A percentile compares a stretch with the other conserved stretches of the same genome.
These are phyloP conservation scores for Suillus subalutaceus DNA, from an alignment of 768 basidiomycete genomes.

Conservation along the genomic window DNA sequence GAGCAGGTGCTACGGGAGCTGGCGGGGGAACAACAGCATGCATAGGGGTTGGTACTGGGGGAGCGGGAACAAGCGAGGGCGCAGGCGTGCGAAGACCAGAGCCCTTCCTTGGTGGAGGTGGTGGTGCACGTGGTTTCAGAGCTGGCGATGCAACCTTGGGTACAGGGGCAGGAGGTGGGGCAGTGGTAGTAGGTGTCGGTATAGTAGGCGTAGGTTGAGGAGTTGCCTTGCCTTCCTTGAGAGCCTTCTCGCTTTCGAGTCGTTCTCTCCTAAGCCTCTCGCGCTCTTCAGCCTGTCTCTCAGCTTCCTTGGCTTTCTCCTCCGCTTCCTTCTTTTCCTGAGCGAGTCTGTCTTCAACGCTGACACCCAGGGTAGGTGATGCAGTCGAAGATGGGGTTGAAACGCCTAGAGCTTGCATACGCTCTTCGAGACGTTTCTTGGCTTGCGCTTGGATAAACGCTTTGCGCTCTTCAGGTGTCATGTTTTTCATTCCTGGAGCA, in stretches of 20 bases:
- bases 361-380: conserved; percentile 66
- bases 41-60: conserved; percentile 30
- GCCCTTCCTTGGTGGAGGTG: conserved; percentile 37
- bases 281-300: conserved; percentile 79
- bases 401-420: conserved; percentile 85
- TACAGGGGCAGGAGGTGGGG: conserved; percentile 46
- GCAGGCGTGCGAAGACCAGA: conserved; percentile 15
- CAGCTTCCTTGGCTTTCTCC: conserved; percentile 77
- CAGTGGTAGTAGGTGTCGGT: conserved; percentile 44
- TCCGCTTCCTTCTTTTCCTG: conserved; percentile 91
- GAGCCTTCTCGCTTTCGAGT: conserved; percentile 72
- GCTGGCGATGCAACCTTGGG: conserved; percentile 35
- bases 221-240: conserved; percentile 50
- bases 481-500: conserved; percentile 62
- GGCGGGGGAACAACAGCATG: conserved; percentile 19
- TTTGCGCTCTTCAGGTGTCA: conserved; percentile 83
- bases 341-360: conserved; percentile 82
- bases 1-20: conserved; percentile 28
- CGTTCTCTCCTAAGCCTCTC: conserved; percentile 73
- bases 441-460: conserved; percentile 82
- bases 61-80: conserved; percentile 20
- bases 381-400: conserved; percentile 39
- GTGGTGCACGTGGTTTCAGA: conserved; percentile 39
- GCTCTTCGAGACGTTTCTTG: conserved; percentile 77
- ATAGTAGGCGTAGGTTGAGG: conserved; percentile 42